A percentile compares a stretch with the other conserved stretches of the same genome.
Evolutionary conservation across 2,329 filamentous ascomycete species (phyloP).

Genomic region (Colletotrichum plurivorum): DNA sequence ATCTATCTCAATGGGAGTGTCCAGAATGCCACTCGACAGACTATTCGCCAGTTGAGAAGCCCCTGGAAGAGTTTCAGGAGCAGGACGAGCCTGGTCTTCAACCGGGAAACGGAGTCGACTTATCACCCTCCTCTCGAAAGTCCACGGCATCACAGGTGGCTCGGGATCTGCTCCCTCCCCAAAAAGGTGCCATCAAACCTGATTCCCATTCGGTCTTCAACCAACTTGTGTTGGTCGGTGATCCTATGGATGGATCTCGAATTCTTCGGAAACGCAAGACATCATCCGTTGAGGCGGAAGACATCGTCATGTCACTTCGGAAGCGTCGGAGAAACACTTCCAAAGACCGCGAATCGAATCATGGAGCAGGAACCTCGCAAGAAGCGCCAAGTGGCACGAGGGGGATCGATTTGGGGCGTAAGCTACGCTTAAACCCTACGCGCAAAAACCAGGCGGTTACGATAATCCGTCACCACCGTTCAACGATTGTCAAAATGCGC

Average conservation of each 20-base stretch:
- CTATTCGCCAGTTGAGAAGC: neutral
- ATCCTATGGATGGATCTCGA: conserved; percentile 82
- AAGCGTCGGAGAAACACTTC: conserved; percentile 67
- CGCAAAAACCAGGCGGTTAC: conserved; percentile 56
- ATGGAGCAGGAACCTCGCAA: conserved; percentile 52
- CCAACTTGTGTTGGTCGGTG: conserved; percentile 78
- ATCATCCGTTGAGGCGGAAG: conserved; percentile 76
- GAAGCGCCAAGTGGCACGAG: conserved; percentile 46
- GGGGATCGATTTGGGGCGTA: conserved; percentile 64
- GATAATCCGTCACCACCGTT: conserved; percentile 45
- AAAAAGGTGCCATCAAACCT: conserved; percentile 73
- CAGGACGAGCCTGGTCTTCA: neutral
- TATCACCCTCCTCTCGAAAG: conserved; percentile 61
- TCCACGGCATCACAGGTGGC: conserved; percentile 76
- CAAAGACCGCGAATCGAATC: conserved; percentile 55
- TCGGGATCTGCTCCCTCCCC: conserved; percentile 79
- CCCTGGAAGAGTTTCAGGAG: neutral
- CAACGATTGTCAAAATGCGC: conserved; percentile 70
- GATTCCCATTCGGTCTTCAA: conserved; percentile 86
- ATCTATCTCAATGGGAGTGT: conserved; percentile 64
- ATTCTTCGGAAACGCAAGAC: conserved; percentile 88
- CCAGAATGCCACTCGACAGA: conserved; percentile 57
- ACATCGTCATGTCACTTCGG: conserved; percentile 65
- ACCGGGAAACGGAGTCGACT: neutral
- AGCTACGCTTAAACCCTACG: conserved; percentile 68